phyloP scores from a whole-genome alignment of 345 rosid species.

The Dipteronia dyeriana region DNA sequence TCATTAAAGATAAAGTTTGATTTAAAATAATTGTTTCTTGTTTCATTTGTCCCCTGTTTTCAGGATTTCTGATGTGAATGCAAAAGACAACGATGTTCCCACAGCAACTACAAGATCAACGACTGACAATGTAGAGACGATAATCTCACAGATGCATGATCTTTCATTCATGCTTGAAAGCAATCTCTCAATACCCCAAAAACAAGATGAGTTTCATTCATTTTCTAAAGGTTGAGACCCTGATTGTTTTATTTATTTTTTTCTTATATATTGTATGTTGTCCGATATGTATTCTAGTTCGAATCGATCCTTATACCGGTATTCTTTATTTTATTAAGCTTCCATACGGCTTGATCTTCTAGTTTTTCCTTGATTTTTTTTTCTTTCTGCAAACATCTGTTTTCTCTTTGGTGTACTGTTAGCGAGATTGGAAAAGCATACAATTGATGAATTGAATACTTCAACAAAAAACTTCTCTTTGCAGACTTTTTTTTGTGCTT shows the following conservation, averaged over 20 bases:
- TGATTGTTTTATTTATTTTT: not conserved
- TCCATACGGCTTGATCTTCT: not conserved
- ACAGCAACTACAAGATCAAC: slow-evolving; percentile 29
- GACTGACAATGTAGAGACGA: slow-evolving; percentile 39
- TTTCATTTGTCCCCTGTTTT: slow-evolving; percentile 19
- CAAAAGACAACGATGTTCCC: slow-evolving; percentile 28
- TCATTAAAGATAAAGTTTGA: not conserved
- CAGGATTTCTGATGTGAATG: slow-evolving; percentile 37
- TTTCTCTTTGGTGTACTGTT: not conserved
- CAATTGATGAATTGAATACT: not conserved
- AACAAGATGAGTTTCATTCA: slow-evolving; percentile 17
- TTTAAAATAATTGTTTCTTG: not conserved
- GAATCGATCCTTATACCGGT: not conserved
- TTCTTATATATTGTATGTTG: slow-evolving; percentile 6
- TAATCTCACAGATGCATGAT: slow-evolving; percentile 85
- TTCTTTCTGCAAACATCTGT: not conserved
- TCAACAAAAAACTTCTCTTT: not conserved
- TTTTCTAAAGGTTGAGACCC: slow-evolving; percentile 13
- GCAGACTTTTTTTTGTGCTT: not conserved
- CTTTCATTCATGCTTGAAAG: slow-evolving; percentile 85
- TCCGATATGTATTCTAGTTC: slow-evolving; percentile 4
- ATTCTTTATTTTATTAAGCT: not conserved
- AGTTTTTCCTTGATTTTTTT: not conserved
- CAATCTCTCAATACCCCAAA: slow-evolving; percentile 56
- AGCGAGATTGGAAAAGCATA: not conserved